Percentiles rank a stretch among this genome's conserved stretches.
phyloP scores from a whole-genome alignment of 140 eudicot genomes.

The Ambrosia hybrid region DNA sequence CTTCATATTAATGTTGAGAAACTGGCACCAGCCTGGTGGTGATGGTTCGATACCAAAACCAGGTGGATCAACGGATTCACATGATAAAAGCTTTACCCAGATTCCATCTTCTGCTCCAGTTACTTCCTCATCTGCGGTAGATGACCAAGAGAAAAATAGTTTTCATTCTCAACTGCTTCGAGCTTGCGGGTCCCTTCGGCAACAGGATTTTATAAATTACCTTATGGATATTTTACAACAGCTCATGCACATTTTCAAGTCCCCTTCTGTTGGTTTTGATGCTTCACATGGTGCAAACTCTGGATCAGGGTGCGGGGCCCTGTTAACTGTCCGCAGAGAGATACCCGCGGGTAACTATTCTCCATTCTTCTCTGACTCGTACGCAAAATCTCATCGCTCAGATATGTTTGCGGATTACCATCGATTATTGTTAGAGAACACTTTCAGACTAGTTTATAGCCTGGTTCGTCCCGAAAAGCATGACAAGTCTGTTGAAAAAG shows the following conservation, averaged over 20 bases:
- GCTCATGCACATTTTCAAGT: constrained; percentile 79
- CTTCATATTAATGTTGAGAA: constrained; percentile 89
- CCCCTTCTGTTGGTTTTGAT: constrained; percentile 67
- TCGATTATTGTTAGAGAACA: constrained; percentile 81
- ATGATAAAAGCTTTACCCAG: constrained; percentile 58
- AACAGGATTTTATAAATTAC: constrained; percentile 80
- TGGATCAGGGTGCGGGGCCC: constrained; percentile 96
- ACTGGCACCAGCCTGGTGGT: constrained; percentile 97
- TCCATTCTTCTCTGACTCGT: constrained; percentile 95
- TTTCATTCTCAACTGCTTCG: constrained; percentile 72
- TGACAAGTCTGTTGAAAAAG: constrained; percentile 88
- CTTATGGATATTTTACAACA: constrained; percentile 97
- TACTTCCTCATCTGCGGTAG: constrained; percentile 44
- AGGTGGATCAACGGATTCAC: constrained; percentile 59
- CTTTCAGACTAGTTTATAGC: constrained; percentile 88
- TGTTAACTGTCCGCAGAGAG: constrained; percentile 89
- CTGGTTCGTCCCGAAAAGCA: constrained; percentile 96
- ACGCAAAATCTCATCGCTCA: constrained; percentile 89
- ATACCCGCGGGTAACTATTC: constrained; percentile 96
- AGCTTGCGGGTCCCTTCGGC: constrained; percentile 90
- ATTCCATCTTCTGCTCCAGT: constrained; percentile 42
- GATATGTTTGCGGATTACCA: constrained; percentile 96
- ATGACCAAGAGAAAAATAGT: constrained; percentile 78
- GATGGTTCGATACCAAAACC: constrained; percentile 66
- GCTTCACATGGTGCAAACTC: constrained; percentile 57